Percentiles rank a stretch among this genome's conserved stretches.
Evolutionary conservation across 1,284 basidiomycete species (phyloP).

Genomic region (Irpex lacteus): DNA sequence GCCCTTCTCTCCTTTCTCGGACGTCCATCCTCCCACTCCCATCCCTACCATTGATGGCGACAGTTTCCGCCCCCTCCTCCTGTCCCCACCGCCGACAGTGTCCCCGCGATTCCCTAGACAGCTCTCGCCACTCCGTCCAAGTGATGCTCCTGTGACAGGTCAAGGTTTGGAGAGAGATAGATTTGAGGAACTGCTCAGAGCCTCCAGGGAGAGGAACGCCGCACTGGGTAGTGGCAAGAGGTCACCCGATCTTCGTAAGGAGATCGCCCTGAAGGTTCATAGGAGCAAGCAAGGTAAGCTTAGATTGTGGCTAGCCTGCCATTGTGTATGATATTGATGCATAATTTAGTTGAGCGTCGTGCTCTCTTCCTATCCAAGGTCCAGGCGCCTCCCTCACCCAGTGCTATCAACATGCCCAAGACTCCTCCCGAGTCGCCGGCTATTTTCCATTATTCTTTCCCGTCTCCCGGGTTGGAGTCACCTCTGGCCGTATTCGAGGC

Average conservation of each 20-base stretch:
- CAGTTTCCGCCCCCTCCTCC: constrained; percentile 50
- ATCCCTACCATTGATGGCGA: constrained; percentile 34
- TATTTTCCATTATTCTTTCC: constrained; percentile 66
- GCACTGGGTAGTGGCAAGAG: constrained; percentile 43
- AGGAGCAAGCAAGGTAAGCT: constrained; percentile 70
- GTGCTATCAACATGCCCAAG: constrained; percentile 54
- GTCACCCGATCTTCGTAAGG: constrained; percentile 61
- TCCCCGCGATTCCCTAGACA: constrained; percentile 39
- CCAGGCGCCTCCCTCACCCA: constrained; percentile 59
- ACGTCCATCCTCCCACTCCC: constrained; percentile 32
- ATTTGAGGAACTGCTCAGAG: constrained; percentile 60
- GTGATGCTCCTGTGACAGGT: constrained; percentile 32
- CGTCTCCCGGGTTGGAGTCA: constrained; percentile 63
- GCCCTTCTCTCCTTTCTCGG: constrained; percentile 66
- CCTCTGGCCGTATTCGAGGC: constrained; percentile 60
- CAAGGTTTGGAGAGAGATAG: constrained; percentile 60
- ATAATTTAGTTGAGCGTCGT: constrained; percentile 59
- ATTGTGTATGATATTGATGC: background rate
- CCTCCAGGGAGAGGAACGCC: constrained; percentile 52
- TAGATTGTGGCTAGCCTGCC: constrained; percentile 4
- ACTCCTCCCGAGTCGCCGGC: constrained; percentile 69
- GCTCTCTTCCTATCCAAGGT: constrained; percentile 74
- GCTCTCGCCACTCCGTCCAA: constrained; percentile 51
- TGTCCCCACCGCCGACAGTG: constrained; percentile 54
- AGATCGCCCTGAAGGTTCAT: constrained; percentile 70